Percentiles rank a stretch among this genome's conserved stretches.
Evolutionary conservation across 2,329 filamentous ascomycete genomes (phyloP).

Genomic region (Corniculantispora saksenae): DNA sequence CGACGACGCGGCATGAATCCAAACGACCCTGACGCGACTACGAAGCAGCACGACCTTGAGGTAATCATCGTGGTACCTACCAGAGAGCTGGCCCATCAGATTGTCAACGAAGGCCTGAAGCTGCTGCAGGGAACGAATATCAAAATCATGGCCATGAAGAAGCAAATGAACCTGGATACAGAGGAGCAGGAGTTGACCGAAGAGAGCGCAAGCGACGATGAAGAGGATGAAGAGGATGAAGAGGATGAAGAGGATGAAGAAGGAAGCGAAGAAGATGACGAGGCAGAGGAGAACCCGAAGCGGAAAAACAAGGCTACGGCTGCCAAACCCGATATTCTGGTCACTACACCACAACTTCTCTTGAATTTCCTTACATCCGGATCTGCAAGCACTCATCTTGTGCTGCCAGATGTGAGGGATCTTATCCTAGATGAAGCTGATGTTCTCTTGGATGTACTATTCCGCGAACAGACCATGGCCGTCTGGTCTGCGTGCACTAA

Average conservation of each 20-base stretch:
- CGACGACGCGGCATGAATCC: slow-evolving; percentile 51
- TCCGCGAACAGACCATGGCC: slow-evolving; percentile 81
- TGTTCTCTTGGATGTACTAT: slow-evolving; percentile 87
- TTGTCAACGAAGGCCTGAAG: slow-evolving; percentile 84
- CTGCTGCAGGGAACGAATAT: slow-evolving; percentile 74
- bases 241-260: slow-evolving; percentile 40
- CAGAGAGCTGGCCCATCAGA: slow-evolving; percentile 76
- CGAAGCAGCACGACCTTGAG: slow-evolving; percentile 52
- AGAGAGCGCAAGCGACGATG: slow-evolving; percentile 39
- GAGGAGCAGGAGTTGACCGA: slow-evolving; percentile 41
- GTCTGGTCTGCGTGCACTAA: slow-evolving; percentile 81
- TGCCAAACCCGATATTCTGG: slow-evolving; percentile 39
- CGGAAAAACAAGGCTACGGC: slow-evolving; percentile 28
- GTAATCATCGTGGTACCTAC: slow-evolving; percentile 77
- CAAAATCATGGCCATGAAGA: slow-evolving; percentile 79
- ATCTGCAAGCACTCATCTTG: slow-evolving; percentile 46
- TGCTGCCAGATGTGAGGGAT: slow-evolving; percentile 67
- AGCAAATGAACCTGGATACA: slow-evolving; percentile 71
- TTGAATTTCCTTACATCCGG: slow-evolving; percentile 66
- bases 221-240: slow-evolving; percentile 36
- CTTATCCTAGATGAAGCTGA: slow-evolving; percentile 93
- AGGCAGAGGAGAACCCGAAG: slow-evolving; percentile 30
- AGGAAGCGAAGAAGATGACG: slow-evolving; percentile 36
- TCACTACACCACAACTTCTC: slow-evolving; percentile 59
- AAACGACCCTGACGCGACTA: slow-evolving; percentile 36